Evolutionary conservation across 2,329 filamentous ascomycete genomes (phyloP), one percentile per base, ranked within the genome.

Genomic region (Coniochaeta sp.): DNA sequence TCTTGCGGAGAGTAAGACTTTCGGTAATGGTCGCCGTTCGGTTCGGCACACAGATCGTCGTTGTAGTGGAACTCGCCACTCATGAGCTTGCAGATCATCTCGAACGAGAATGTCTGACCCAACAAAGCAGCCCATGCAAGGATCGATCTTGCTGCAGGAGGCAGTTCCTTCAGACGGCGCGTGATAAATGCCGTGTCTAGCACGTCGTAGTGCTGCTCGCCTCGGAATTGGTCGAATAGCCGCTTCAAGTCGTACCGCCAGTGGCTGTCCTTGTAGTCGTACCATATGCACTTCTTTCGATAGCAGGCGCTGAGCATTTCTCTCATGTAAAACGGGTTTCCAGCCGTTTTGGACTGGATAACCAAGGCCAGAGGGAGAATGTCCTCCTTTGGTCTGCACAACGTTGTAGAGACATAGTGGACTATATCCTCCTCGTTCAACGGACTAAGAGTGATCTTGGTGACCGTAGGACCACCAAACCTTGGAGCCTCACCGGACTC

Each of bases 231-330:
- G 46, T 86, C 83, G 62, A 96, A 96, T 1, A 96, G 82, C 57
- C 81, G 83, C 66, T 96, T 91, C 10, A 96, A 71, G 62, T 95
- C 87, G 64, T 86, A 96, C 42, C 86, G 78, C 92, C 92, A 97
- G 45, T 80, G 78, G 46, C 84, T 88, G 57, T 86, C 82, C 59
- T 83, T 84, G 76, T 94, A 96, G 55, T 91, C 90, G 67, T 95
- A 96, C 81, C 85, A 95, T 48, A 96, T 87, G 65, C 89, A 95
- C 58, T 86, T 86, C 63, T 89, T 94, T 35, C 89, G 83, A 65
- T 95, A 85, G 64, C 89, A 95, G 3, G 87, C 86, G 62, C 89
- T 89, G 4, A 96, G 78, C 79, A 96, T 95, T 68, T 96, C 89
- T 51, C 89, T 80, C 66, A 96, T 87, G 62, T 94, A 95, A 62